These are phyloP conservation scores for Citrus hindsii DNA, from an alignment of 345 rosid species.

Conservation along the genomic window DNA sequence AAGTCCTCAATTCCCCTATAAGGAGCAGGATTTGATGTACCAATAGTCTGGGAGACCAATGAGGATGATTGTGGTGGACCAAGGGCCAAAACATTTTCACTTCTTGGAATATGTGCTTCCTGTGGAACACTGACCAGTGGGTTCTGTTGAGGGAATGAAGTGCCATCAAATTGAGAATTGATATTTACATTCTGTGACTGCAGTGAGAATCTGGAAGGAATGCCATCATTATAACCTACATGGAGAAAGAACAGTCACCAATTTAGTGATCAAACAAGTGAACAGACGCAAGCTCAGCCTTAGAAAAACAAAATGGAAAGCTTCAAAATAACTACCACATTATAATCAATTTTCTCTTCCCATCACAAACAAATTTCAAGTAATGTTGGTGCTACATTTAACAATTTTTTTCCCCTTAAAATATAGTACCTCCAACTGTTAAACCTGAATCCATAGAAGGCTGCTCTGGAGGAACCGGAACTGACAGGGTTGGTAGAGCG, in stretches of 20 bases:
- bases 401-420: neutral
- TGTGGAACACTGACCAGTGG: slow-evolving; percentile 26
- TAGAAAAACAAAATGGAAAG: neutral
- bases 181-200: slow-evolving; percentile 49
- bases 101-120: slow-evolving; percentile 36
- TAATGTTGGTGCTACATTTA: neutral
- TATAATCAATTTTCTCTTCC: neutral
- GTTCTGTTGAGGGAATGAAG: slow-evolving; percentile 49
- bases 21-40: slow-evolving; percentile 39
- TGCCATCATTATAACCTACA: slow-evolving; percentile 47
- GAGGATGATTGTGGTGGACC: slow-evolving; percentile 40
- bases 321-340: neutral
- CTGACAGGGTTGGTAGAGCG: slow-evolving; percentile 35
- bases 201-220: slow-evolving; percentile 39
- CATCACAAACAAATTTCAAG: neutral
- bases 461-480: slow-evolving; percentile 50
- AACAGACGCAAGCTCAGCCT: neutral
- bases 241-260: neutral
- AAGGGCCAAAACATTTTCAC: slow-evolving; percentile 32
- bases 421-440: slow-evolving; percentile 51
- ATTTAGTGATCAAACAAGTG: slow-evolving; percentile 2
- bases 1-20: slow-evolving; percentile 56
- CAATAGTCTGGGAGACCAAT: slow-evolving; percentile 34
- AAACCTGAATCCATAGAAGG: slow-evolving; percentile 48
- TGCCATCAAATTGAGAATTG: slow-evolving; percentile 41